A percentile compares a stretch with the other conserved stretches of the same genome.
Conservation (phyloP, 306 rosid species). For the Vigna angularis region DNA sequence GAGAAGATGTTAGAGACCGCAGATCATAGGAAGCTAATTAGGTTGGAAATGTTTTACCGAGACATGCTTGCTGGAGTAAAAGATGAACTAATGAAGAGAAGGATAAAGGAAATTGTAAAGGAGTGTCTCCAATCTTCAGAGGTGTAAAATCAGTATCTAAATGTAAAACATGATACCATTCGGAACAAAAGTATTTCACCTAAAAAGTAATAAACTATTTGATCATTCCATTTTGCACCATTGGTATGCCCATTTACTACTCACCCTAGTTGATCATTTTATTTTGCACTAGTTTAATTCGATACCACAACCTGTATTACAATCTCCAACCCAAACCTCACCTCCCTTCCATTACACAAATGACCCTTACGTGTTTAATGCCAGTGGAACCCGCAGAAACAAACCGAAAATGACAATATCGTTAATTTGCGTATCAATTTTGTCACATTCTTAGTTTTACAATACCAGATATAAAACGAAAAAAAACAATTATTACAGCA, state of each 20-base stretch:
- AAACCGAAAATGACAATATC: neutral
- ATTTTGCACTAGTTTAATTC: neutral
- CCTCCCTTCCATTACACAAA: neutral
- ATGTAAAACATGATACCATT: constrained; percentile 13
- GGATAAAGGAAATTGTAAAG: constrained; percentile 71
- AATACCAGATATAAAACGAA: neutral
- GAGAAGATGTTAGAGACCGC: constrained; percentile 80
- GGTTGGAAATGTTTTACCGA: constrained; percentile 77
- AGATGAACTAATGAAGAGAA: constrained; percentile 80
- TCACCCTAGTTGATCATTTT: neutral
- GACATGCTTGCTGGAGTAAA: constrained; percentile 72
- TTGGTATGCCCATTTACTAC: constrained; percentile 3
- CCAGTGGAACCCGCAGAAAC: neutral
- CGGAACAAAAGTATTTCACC: neutral
- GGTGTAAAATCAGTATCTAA: neutral
- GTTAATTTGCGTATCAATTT: neutral
- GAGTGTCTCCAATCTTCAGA: constrained; percentile 68
- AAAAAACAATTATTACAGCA: neutral
- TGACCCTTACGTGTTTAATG: neutral
- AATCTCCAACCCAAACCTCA: neutral
- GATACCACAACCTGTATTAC: neutral
- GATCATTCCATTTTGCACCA: neutral
- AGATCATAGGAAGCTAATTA: constrained; percentile 60
- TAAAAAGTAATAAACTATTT: constrained; percentile 24
- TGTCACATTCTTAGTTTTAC: neutral